Evolutionary conservation across 495 filamentous ascomycete species (phyloP), one percentile per base, ranked within the genome.

Genomic region (Penicillium daleae): DNA sequence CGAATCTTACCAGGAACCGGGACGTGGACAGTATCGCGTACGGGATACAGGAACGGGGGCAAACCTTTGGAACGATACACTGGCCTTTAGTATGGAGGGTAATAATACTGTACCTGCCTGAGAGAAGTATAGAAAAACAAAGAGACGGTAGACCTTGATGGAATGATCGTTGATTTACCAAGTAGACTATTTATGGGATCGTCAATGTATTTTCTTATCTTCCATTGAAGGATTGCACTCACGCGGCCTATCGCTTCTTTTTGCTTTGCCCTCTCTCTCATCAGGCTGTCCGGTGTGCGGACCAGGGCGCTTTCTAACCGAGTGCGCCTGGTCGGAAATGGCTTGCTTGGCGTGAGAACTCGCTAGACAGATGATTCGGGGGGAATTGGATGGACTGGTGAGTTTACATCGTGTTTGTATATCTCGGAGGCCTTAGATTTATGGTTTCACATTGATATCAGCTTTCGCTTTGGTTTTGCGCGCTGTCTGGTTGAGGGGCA

Each of bases 1-100:
- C 26, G 51, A 69, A 71, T 64, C 31, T 66, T 71, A 69, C 66
- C 64, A 71, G 66, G 68, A 64, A 71, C 66, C 48, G 44, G 31
- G 56, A 54, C 17, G 37, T 56, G 44, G 39, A 53, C 60, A 66
- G 69, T 70, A 69, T 65, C 60, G 60, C 48, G 69, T 67, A 70
- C 46, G 29, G 60, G 32, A 61, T 66, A 57, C 60, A 46, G 37
- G 59, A 62, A 65, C 56, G 46, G 24, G 17, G 46, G 50, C n/a
- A 40, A 61, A 46, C 26, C 4, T 33, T 27, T 54, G 56, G 37
- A 59, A 66, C 56, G 56, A 60, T 58, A 64, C 57, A 17, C 37
- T 42, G 50, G 4, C 1, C 29, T 22, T 22, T 8, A 37, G 51
- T 54, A 54, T 33, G 51, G 21, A 46, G 46, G 33, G 33, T 61